Conservation (phyloP, 768 basidiomycete species). For the Hemileccinum rubropunctum region DNA sequence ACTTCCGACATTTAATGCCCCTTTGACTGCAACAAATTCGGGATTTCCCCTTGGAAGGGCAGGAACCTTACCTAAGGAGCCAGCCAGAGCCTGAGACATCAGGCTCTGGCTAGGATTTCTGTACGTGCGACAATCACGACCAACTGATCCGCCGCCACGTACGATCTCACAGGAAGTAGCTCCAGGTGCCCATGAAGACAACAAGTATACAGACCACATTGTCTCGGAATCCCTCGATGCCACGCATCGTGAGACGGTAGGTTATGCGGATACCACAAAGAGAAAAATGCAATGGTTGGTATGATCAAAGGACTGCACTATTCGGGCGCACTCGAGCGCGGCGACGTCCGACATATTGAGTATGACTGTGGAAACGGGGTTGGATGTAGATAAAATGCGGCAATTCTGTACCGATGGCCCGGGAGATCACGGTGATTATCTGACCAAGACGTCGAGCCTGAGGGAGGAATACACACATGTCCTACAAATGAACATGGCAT, state of each 20-base stretch:
- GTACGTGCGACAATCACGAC: no score
- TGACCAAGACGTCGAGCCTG: neutral
- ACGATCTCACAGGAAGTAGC: no score
- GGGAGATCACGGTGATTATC: conserved; percentile 29
- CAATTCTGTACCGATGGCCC: conserved; percentile 12
- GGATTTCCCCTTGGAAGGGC: no score
- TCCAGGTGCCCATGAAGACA: neutral
- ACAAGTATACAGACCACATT: neutral
- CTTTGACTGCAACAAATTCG: no score
- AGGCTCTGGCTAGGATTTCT: no score
- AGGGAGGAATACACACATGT: neutral
- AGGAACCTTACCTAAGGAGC: no score
- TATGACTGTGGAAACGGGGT: conserved; percentile 5
- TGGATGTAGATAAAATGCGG: conserved; percentile 12
- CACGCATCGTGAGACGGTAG: neutral
- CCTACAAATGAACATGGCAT: neutral
- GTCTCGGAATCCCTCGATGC: neutral
- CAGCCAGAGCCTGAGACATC: no score
- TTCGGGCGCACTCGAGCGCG: neutral
- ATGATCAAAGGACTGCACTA: no score
- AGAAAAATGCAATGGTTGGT: no score
- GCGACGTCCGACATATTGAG: no score
- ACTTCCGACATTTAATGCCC: no score
- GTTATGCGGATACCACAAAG: neutral
- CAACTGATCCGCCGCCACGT: no score